These are phyloP conservation scores for Umbelopsis ramanniana DNA, from an alignment of 192 early-diverging fungal species.

Conservation along the genomic window DNA sequence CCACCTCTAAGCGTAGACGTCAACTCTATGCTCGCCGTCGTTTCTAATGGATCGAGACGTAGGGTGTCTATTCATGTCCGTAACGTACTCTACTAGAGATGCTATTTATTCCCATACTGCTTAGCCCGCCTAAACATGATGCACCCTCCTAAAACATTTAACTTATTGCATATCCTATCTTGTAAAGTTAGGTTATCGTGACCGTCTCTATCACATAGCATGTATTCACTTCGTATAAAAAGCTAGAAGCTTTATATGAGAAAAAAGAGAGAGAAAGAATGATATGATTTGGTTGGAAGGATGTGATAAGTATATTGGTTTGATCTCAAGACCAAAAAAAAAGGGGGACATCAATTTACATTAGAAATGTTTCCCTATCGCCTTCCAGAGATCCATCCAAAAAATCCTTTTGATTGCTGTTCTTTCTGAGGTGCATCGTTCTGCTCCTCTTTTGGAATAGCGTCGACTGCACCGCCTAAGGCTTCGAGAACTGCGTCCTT, in stretches of 20 bases:
- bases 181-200: neutral
- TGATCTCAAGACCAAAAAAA: no score
- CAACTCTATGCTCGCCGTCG: constrained; percentile 6
- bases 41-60: neutral
- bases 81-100: neutral
- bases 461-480: neutral
- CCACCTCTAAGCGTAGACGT: constrained; percentile 33
- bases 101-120: neutral
- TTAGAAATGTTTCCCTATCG: neutral
- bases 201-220: neutral
- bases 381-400: constrained; percentile 16
- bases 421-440: neutral
- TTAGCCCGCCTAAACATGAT: constrained; percentile 4
- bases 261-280: neutral
- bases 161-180: neutral
- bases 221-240: no score
- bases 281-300: neutral
- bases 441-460: neutral
- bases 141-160: neutral
- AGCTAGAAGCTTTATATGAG: no score
- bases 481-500: neutral
- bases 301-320: no score
- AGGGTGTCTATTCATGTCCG: neutral
- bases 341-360: no score
- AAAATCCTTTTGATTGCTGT: constrained; percentile 4